phyloP scores from a whole-genome alignment of 805 yeast species.

The Brettanomyces naardenensis region DNA sequence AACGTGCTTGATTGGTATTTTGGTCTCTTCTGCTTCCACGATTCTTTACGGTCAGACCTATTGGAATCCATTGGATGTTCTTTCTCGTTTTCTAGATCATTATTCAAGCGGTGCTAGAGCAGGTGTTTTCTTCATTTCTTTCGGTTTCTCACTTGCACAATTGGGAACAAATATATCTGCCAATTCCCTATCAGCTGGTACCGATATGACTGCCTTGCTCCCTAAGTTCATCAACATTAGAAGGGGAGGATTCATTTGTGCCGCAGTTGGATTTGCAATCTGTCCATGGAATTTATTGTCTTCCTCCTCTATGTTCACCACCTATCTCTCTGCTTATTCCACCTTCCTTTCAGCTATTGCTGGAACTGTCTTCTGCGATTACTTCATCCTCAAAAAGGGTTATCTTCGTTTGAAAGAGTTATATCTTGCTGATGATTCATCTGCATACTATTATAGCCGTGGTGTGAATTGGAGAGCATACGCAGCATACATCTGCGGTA shows the following conservation, averaged over 20 bases:
- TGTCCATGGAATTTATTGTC: constrained; percentile 81
- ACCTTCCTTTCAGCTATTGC: constrained; percentile 79
- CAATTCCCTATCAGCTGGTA: constrained; percentile 64
- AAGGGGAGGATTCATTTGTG: constrained; percentile 77
- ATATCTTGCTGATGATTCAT: constrained; percentile 40
- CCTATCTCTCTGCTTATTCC: constrained; percentile 73
- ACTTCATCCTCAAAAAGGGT: constrained; percentile 69
- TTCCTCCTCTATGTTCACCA: constrained; percentile 65
- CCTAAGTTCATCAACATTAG: constrained; percentile 65
- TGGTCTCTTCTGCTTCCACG: constrained; percentile 75
- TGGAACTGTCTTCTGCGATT: constrained; percentile 67
- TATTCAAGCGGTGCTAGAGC: constrained; percentile 56
- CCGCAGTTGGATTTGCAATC: constrained; percentile 57
- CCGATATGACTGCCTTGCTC: constrained; percentile 59
- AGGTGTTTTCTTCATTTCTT: constrained; percentile 69
- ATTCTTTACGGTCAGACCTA: constrained; percentile 57
- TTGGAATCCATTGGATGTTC: constrained; percentile 82
- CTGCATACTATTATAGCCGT: constrained; percentile 50
- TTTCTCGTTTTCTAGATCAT: constrained; percentile 47
- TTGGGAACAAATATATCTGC: constrained; percentile 73
- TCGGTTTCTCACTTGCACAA: constrained; percentile 69
- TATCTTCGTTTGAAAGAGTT: constrained; percentile 54
- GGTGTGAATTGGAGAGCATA: constrained; percentile 85
- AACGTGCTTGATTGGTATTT: constrained; percentile 78
- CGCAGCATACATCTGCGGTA: constrained; percentile 72